phyloP scores from a whole-genome alignment of 805 yeast species.

The Barnettozyma wickerhamii region DNA sequence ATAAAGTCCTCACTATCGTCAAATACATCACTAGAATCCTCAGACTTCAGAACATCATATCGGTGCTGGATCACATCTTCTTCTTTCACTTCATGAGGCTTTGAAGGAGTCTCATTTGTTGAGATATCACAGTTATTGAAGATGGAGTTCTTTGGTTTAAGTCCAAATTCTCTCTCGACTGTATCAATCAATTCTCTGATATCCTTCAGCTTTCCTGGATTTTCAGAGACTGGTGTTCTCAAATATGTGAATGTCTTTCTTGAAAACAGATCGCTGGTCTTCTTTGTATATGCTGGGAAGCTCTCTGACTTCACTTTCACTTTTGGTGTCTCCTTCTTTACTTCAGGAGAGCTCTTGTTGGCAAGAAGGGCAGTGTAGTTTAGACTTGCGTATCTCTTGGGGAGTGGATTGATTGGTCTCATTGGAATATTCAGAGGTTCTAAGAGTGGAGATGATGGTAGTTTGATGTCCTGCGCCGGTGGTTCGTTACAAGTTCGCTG shows the following conservation, averaged over 20 bases:
- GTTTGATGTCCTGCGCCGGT: slow-evolving; percentile 5
- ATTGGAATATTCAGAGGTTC: slow-evolving; percentile 12
- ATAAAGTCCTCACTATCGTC: slow-evolving; percentile 26
- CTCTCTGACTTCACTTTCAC: not conserved
- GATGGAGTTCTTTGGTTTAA: slow-evolving; percentile 5
- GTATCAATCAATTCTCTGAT: slow-evolving; percentile 18
- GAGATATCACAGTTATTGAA: slow-evolving; percentile 2
- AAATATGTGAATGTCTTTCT: slow-evolving; percentile 9
- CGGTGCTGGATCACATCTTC: not conserved
- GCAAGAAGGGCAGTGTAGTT: slow-evolving; percentile 22
- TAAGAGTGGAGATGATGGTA: slow-evolving; percentile 23
- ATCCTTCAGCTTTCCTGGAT: slow-evolving; percentile 11
- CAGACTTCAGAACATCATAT: slow-evolving; percentile 1
- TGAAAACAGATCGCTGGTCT: slow-evolving; percentile 3
- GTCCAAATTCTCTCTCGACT: slow-evolving; percentile 7
- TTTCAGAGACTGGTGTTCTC: slow-evolving; percentile 4
- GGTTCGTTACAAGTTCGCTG: slow-evolving; percentile 3
- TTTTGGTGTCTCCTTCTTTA: slow-evolving; percentile 1
- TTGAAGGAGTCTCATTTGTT: slow-evolving; percentile 16
- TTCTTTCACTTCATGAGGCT: not conserved
- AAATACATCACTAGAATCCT: slow-evolving; percentile 20
- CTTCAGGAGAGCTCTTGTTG: slow-evolving; percentile 16
- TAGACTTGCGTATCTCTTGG: slow-evolving; percentile 17
- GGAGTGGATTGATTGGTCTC: slow-evolving; percentile 14
- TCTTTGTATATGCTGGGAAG: slow-evolving; percentile 9